Conservation (phyloP, 345 rosid genomes). For the Lepidium africanum region DNA sequence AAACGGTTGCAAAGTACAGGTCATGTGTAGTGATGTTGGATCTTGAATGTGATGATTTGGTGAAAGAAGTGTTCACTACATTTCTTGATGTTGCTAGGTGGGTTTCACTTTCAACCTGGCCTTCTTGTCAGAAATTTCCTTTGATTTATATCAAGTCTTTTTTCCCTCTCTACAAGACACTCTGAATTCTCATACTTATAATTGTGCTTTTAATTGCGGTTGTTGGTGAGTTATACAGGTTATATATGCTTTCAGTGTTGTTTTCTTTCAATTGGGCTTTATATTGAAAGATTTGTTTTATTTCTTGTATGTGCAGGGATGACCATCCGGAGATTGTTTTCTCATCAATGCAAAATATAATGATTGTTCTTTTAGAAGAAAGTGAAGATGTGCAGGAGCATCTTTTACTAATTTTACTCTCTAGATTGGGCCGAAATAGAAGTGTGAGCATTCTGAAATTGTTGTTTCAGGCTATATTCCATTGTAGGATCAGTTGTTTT, state of each 20-base stretch:
- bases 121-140: not conserved
- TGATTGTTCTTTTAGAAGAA: constrained; percentile 80
- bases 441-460: constrained; percentile 43
- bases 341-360: constrained; percentile 84
- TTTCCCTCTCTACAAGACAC: not conserved
- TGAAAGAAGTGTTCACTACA: constrained; percentile 84
- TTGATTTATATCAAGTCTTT: not conserved
- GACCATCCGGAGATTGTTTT: constrained; percentile 86
- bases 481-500: not conserved
- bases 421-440: constrained; percentile 66
- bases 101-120: constrained; percentile 25
- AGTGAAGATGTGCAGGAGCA: constrained; percentile 88
- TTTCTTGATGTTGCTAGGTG: constrained; percentile 89
- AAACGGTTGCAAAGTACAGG: constrained; percentile 90
- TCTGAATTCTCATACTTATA: not conserved
- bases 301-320: constrained; percentile 53
- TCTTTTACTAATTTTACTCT: constrained; percentile 59
- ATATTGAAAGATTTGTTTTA: not conserved
- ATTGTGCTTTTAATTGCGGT: not conserved
- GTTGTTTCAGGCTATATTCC: not conserved
- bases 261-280: not conserved
- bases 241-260: not conserved
- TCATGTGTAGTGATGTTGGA: constrained; percentile 97
- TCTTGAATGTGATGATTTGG: constrained; percentile 91
- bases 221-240: not conserved